Base-by-base conservation (phyloP, 495 filamentous ascomycete species). In the Monascus purpureus region DNA sequence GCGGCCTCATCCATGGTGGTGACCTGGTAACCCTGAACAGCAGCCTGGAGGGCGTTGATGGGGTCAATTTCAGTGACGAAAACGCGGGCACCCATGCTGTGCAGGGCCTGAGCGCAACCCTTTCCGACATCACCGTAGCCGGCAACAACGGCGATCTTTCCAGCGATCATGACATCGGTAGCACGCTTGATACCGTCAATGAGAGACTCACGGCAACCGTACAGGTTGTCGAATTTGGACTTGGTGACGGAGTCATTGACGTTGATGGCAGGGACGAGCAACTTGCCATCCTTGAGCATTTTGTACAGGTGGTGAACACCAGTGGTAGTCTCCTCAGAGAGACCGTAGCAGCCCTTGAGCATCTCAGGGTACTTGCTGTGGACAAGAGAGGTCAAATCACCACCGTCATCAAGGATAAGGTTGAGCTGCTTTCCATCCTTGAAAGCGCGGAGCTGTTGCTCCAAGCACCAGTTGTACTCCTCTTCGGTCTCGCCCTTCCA, bases 401-500 rank as follows among this genome's bases (percentile, higher is more conserved):
- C 90, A 67, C 90, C 90, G 50, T 97, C 90, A 51, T 97, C 90
- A 46, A 97, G 85, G 65, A 97, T 97, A 38, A 97, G 67, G 75
- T 97, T 97, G 43, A 97, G 76, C 63, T 75, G 77, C 75, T 93
- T 79, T 75, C 74, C 78, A 59, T 93, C 83, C 67, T 90, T 92
- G 82, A 97, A 97, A 49, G 90, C 81, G 31, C 68, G 50, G 46
- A 97, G 82, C 70, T 96, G 92, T 73, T 97, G 90, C 69, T 96
- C 90, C 50, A 97, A 67, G 61, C 90, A 97, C 90, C 90, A 97
- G 52, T 90, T 70, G 77, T 97, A 97, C 71, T 97, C 90, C 71
- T 96, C 90, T 65, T 97, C 92, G 45, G 88, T 94, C 80, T 97
- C 90, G 55, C 90, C 90, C 72, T 97, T 96, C 92, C 92, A 97